Base-by-base conservation (phyloP, 2,329 filamentous ascomycete species). In the Alternaria ventricosa region DNA sequence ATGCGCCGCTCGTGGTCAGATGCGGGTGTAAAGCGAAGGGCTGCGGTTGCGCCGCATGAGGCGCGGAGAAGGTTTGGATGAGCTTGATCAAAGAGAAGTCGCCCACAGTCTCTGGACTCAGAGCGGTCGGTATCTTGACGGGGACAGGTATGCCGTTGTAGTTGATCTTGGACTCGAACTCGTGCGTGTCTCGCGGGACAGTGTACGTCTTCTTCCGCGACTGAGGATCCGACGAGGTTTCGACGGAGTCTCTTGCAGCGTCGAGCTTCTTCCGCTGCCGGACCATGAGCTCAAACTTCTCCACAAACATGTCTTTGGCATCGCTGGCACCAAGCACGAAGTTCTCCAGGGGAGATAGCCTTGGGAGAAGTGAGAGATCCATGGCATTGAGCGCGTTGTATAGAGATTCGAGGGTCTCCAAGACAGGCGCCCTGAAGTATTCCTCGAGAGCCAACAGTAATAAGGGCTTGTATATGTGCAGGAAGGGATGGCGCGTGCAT, bases 381-480 rank as follows among this genome's bases (percentile, higher is more conserved):
- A 99, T 99, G 57, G 89, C 89, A 78, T 99, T 99, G 67, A 99
- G 92, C 2, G 96, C 92, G 70, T 97, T 88, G 80, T 97, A 99
- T 5, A 99, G 86, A 77, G 92, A 89, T 49, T 93, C 90, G 54
- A 99, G 85, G 0, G 96, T 99, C 78, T 97, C 94, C 5, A 92
- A 89, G 33, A 92, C 90, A 0, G 96, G 96, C 0, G 91, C 90
- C 76, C 97, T 96, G 82, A 98, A 99, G 80, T 99, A 99, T 77
- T 98, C 95, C 75, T 99, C 95, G 56, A 99, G 85, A 0, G 96
- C 96, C 46, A 99, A 83, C 41, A 99, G 84, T 55, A 99, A 85
- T 43, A 99, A 86, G 27, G 96, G 96, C 92, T 99, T 99, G 84
- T 99, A 99, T 68, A 99, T 99, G 81, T 99, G 96, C 70, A 99